Base-by-base conservation (phyloP, 352 stramenopile species). In the Pythium brassicae region DNA sequence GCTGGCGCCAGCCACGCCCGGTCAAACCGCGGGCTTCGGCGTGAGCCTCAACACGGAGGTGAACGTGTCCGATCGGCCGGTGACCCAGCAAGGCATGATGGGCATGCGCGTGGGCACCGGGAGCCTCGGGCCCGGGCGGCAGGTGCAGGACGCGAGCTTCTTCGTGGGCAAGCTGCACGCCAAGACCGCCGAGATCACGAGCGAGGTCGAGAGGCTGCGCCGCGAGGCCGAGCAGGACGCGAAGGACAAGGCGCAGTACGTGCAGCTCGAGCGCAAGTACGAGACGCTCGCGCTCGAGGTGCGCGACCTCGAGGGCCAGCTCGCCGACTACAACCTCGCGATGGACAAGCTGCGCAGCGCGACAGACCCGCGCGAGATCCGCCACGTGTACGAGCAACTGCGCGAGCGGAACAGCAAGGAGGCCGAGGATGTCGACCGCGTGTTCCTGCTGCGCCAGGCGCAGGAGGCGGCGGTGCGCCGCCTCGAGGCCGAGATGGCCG, bases 321-420 rank as follows among this genome's bases (percentile, higher is more conserved):
- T 98, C 19, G 90, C 90, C 0, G 92, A 98, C 69, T 96, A 97
- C 62, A 98, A 97, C 64, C 70, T 97, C 23, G 92, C 92, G 22
- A 96, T 97, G 78, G 90, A 97, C 64, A 98, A 98, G 66, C 68
- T 89, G 35, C 70, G 78, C 27, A 91, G 80, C 37, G 70, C 68
- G 15, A 91, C 80, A 14, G 76, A 91, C 43, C 80, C 80, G 1
- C 62, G 60, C 1, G 77, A 88, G 65, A 88, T 88, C 55, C 74
- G 72, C 3, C 76, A 88, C 53, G 80, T 90, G 26, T 74, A 85
- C 40, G 77, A 87, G 50, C 77, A 90, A 37, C 53, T 90, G 22
- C 78, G 64, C 37, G 55, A 86, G 44, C 84, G 90, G 42, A 94
- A 93, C 37, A 69, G 51, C 23, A 92, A 88, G 14, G 88, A 97